phyloP scores from a whole-genome alignment of 78 protist genomes.

The Capsaspora owczarzaki region DNA sequence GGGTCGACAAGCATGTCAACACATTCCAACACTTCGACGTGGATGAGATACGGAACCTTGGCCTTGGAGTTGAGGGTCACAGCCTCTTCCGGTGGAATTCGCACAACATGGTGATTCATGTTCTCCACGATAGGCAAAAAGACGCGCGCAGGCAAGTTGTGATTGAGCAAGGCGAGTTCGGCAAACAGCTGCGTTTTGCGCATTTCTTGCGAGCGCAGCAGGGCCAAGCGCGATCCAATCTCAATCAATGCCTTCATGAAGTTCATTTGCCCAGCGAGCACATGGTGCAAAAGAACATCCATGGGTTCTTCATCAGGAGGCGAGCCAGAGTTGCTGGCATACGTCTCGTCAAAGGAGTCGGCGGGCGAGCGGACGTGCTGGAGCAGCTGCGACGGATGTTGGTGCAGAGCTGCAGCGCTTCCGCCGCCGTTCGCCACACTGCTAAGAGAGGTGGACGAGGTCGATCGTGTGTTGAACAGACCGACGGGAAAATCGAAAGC shows the following conservation, averaged over 20 bases:
- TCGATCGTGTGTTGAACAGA: too few species aligned
- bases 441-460: too few species aligned
- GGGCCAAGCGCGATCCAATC: background rate
- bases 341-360: background rate
- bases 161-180: background rate
- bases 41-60: constrained; percentile 3
- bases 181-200: background rate
- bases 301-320: too few species aligned
- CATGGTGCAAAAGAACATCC: too few species aligned
- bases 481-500: too few species aligned
- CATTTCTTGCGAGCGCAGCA: background rate
- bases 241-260: background rate
- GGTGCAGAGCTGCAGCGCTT: too few species aligned
- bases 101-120: constrained; percentile 5
- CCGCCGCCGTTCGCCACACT: too few species aligned
- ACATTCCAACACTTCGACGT: background rate
- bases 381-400: too few species aligned
- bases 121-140: constrained; percentile 5
- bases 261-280: background rate
- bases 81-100: constrained; percentile 25
- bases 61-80: constrained; percentile 26
- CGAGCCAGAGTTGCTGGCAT: background rate
- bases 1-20: background rate
- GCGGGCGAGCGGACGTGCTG: background rate
- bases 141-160: constrained; percentile 15